Percentiles rank a stretch among this genome's conserved stretches.
These are phyloP conservation scores for Penicillium sumatraense DNA, from an alignment of 2,329 filamentous ascomycete genomes.

Conservation along the genomic window DNA sequence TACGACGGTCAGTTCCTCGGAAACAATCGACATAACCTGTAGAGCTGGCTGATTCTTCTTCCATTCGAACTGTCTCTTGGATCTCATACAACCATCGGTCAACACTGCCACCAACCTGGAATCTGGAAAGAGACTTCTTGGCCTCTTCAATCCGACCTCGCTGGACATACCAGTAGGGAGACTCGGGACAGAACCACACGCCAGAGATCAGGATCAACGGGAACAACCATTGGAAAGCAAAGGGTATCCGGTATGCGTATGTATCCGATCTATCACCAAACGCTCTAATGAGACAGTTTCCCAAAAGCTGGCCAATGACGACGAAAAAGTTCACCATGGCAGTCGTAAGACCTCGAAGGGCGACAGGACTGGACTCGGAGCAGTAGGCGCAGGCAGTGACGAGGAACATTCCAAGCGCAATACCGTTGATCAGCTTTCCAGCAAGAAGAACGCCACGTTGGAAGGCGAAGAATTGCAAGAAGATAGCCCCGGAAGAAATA, in stretches of 20 bases:
- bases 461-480: conserved; percentile 14
- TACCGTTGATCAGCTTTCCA: conserved; percentile 12
- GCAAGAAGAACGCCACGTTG: conserved; percentile 5
- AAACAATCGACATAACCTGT: conserved; percentile 10
- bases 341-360: conserved; percentile 10
- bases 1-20: conserved; percentile 11
- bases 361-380: conserved; percentile 6
- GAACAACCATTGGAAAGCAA: conserved; percentile 12
- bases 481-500: conserved; percentile 10
- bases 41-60: conserved; percentile 4
- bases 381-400: conserved; percentile 9
- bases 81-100: conserved; percentile 9
- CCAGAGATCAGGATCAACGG: conserved; percentile 10
- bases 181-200: conserved; percentile 33
- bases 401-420: conserved; percentile 13
- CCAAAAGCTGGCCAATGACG: conserved; percentile 7
- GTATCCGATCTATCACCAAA: neutral
- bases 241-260: conserved; percentile 10
- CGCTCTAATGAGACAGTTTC: neutral
- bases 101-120: conserved; percentile 12
- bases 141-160: conserved; percentile 16
- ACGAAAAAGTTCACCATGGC: conserved; percentile 13
- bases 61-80: conserved; percentile 12
- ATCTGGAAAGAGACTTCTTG: conserved; percentile 21
- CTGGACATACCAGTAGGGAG: conserved; percentile 34